Evolutionary conservation across 306 rosid genomes (phyloP), one percentile per base, ranked within the genome.

Genomic region (Fragaria vesca): DNA sequence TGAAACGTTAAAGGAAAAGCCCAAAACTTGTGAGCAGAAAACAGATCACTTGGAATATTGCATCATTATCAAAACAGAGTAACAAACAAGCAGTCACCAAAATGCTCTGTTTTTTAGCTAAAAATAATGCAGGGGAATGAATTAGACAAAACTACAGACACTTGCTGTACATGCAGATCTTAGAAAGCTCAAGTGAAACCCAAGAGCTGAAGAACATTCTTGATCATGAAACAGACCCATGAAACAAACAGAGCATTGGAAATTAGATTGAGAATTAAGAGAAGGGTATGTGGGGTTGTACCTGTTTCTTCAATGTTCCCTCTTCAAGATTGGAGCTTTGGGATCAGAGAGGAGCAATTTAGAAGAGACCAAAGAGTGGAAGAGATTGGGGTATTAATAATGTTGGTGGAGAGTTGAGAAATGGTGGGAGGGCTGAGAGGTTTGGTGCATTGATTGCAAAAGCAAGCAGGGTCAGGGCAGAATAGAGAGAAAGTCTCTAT

Each of bases 401-500:
- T 18, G 63, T 57, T 57, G 13, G 26, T 9, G 34, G 61, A 47
- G 24, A 36, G 43, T 6, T 65, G 51, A 50, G 57, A 24, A 65
- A 65, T 58, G 83, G 78, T 51, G 75, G 51, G 77, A 26, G 10
- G 79, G 78, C 1, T 65, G 24, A 36, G 15, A 8, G 71, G 47
- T 66, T 10, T 81, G 83, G 60, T 77, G 93, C 90, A 90, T 88
- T 92, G 81, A 92, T 82, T 88, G 89, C 87, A 74, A 85, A 81
- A 79, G 87, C 71, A 38, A 66, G 50, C 28, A 66, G 21, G 20
- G 36, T 32, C 84, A 79, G 86, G 48, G 58, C 34, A 67, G 79
- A 83, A 73, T 57, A 46, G 16, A 3, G n/a, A 48, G 24, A n/a
- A 40, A 61, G 32, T 32, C 12, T 13, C 21, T 32, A n/a, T 55